These are phyloP conservation scores for Panicum virgatum DNA, from an alignment of 202 grass and related monocot genomes.

Conservation along the genomic window DNA sequence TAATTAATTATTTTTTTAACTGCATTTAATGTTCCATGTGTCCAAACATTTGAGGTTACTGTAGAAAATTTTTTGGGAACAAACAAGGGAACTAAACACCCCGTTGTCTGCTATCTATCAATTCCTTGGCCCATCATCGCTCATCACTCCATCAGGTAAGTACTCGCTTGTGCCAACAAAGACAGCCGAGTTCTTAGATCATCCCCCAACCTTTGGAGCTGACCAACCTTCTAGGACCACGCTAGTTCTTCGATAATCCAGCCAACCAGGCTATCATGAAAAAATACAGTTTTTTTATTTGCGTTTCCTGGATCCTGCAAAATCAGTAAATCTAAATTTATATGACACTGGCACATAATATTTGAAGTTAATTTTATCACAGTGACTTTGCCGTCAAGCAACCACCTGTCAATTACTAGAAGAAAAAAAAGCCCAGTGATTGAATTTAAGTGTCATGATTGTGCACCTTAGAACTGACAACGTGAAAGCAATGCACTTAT, in stretches of 20 bases:
- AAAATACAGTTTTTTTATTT: background rate
- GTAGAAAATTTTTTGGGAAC: no score
- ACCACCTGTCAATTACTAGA: background rate
- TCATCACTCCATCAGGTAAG: background rate
- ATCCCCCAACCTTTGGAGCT: background rate
- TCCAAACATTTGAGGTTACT: no score
- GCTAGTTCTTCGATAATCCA: background rate
- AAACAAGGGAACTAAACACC: no score
- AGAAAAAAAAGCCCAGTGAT: background rate
- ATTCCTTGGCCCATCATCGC: background rate
- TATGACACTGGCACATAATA: background rate
- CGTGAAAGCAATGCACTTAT: background rate
- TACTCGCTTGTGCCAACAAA: background rate
- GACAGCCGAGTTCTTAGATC: background rate
- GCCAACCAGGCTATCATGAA: background rate
- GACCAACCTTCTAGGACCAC: background rate
- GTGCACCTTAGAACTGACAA: background rate
- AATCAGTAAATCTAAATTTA: background rate
- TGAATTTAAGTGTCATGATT: background rate
- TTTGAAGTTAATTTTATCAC: background rate
- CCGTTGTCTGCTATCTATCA: background rate
- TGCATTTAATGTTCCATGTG: no score
- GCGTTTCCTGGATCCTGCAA: background rate
- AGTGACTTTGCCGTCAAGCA: background rate
- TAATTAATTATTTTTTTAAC: no score